These are phyloP conservation scores for Coniferiporia sulphurascens DNA, from an alignment of 1,284 basidiomycete species.

Conservation along the genomic window DNA sequence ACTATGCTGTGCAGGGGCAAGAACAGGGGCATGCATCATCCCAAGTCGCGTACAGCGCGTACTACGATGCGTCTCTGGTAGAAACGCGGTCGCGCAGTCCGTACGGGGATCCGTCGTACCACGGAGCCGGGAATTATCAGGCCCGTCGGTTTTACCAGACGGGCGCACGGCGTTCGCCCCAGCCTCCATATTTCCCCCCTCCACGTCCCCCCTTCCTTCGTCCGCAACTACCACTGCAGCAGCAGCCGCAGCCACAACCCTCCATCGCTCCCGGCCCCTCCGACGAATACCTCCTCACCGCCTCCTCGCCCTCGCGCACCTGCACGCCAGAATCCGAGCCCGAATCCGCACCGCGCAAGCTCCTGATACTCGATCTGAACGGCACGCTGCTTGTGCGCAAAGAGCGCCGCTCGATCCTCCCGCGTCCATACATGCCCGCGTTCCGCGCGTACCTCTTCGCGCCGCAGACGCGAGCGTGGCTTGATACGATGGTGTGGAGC, in stretches of 20 bases:
- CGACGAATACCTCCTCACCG: neutral
- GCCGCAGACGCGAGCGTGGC: conserved; percentile 48
- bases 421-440: conserved; percentile 65
- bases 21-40: neutral
- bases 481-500: conserved; percentile 86
- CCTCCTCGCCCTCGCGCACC: neutral
- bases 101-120: neutral
- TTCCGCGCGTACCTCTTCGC: conserved; percentile 65
- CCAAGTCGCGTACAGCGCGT: neutral
- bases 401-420: conserved; percentile 34
- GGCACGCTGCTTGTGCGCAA: conserved; percentile 75
- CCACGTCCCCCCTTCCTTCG: neutral
- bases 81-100: neutral
- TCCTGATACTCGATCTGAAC: conserved; percentile 80
- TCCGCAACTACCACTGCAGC: no score
- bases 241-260: no score
- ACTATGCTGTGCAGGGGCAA: neutral
- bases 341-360: conserved; percentile 43
- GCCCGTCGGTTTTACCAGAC: neutral
- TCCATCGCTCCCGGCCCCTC: no score
- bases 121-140: neutral
- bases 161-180: neutral
- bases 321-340: no score
- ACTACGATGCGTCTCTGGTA: neutral
- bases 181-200: neutral